Conservation (phyloP, 75 land plant species). For the Pinus taeda region DNA sequence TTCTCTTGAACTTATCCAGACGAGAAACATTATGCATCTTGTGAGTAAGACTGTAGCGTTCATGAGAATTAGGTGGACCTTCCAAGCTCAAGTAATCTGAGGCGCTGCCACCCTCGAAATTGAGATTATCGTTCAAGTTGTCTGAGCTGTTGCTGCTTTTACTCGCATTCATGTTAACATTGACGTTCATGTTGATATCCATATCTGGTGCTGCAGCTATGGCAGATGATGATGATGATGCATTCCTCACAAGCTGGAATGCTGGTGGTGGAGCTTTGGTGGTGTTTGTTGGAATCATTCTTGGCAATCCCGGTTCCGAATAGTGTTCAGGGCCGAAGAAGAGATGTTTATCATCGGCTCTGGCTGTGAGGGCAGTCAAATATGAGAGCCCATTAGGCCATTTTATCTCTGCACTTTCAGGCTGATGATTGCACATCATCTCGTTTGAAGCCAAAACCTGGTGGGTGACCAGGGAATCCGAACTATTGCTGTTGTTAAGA, state of each 20-base stretch:
- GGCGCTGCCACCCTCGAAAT: slow-evolving; percentile 10
- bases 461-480: slow-evolving; percentile 39
- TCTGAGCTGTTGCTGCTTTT: slow-evolving; percentile 15
- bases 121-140: background rate
- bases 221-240: background rate
- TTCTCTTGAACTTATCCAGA: slow-evolving; percentile 59
- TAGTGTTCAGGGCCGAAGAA: slow-evolving; percentile 32
- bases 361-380: slow-evolving; percentile 63
- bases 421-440: slow-evolving; percentile 8
- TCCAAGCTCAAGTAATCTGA: slow-evolving; percentile 65
- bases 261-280: background rate
- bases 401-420: slow-evolving; percentile 37
- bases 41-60: background rate
- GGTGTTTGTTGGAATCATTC: slow-evolving; percentile 14
- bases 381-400: slow-evolving; percentile 75
- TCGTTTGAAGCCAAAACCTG: slow-evolving; percentile 4
- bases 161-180: background rate
- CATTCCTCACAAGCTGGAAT: background rate
- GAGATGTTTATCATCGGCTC: slow-evolving; percentile 61
- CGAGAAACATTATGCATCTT: slow-evolving; percentile 5
- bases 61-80: slow-evolving; percentile 19
- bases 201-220: background rate
- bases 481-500: slow-evolving; percentile 22
- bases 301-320: background rate
- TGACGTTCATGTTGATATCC: no score